phyloP scores from a whole-genome alignment of 2,329 filamentous ascomycete species.

The Colletotrichum sp. region DNA sequence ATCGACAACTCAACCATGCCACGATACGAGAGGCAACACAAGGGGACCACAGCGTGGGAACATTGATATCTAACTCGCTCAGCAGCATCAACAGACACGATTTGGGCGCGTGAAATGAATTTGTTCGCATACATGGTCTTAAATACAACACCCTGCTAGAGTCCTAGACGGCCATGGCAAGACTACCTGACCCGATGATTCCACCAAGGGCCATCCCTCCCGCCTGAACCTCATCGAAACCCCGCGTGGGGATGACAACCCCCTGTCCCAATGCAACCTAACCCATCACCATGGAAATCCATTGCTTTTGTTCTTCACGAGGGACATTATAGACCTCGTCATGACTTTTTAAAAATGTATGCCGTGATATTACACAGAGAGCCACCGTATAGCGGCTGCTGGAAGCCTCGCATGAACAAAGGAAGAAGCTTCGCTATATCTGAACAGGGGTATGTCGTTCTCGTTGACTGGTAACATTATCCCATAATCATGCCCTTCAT shows the following conservation, averaged over 20 bases:
- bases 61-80: too few species aligned
- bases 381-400: background rate
- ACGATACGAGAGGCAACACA: too few species aligned
- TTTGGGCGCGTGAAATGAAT: conserved; percentile 5
- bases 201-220: background rate
- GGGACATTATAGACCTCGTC: background rate
- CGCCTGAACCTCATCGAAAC: background rate
- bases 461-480: conserved; percentile 41
- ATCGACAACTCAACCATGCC: too few species aligned
- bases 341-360: conserved; percentile 17
- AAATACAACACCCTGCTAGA: conserved; percentile 6
- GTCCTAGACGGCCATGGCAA: background rate
- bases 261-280: background rate
- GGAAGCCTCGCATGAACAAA: conserved; percentile 19
- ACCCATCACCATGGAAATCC: conserved; percentile 7
- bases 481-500: conserved; percentile 78
- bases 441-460: conserved; percentile 12
- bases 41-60: too few species aligned
- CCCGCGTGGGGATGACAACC: background rate
- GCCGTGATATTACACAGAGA: conserved; percentile 21
- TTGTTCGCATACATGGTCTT: conserved; percentile 18
- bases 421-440: conserved; percentile 17
- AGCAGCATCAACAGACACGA: too few species aligned
- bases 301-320: conserved; percentile 17
- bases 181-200: background rate